Evolutionary conservation across 352 stramenopile species (phyloP).

Genomic region (Blastocystis sp.): DNA sequence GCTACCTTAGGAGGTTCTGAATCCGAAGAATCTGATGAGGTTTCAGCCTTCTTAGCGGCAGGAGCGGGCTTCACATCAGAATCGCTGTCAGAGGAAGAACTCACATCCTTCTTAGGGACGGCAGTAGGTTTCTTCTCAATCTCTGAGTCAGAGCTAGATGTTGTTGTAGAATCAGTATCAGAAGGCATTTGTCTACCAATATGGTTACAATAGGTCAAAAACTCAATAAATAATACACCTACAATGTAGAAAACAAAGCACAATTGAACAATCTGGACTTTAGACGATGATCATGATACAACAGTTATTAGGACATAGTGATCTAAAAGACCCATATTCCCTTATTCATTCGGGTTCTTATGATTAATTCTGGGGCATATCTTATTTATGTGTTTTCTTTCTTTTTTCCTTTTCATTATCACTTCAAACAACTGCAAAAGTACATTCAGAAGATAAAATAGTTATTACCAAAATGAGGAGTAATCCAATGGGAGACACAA

Average conservation of each 20-base stretch:
- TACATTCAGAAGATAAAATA: too few relatives aligned
- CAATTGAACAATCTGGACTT: not conserved
- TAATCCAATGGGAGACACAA: too few relatives aligned
- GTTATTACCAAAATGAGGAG: too few relatives aligned
- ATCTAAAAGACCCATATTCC: not conserved
- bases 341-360: not conserved
- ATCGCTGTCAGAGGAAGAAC: conserved; percentile 38
- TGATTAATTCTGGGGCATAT: too few relatives aligned
- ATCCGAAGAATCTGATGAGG: conserved; percentile 11
- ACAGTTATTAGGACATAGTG: not conserved
- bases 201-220: not conserved
- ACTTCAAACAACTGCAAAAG: too few relatives aligned
- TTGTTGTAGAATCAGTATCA: conserved; percentile 47
- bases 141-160: conserved; percentile 57
- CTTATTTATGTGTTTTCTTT: too few relatives aligned
- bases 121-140: conserved; percentile 15
- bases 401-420: too few relatives aligned
- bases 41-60: conserved; percentile 57
- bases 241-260: not conserved
- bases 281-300: not conserved
- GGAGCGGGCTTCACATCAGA: conserved; percentile 24
- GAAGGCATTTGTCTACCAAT: conserved; percentile 45
- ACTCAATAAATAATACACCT: not conserved
- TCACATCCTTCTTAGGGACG: conserved; percentile 26
- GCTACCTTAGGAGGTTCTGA: not conserved